Conservation (phyloP, 495 filamentous ascomycete species). For the Bathelium albidoporum region DNA sequence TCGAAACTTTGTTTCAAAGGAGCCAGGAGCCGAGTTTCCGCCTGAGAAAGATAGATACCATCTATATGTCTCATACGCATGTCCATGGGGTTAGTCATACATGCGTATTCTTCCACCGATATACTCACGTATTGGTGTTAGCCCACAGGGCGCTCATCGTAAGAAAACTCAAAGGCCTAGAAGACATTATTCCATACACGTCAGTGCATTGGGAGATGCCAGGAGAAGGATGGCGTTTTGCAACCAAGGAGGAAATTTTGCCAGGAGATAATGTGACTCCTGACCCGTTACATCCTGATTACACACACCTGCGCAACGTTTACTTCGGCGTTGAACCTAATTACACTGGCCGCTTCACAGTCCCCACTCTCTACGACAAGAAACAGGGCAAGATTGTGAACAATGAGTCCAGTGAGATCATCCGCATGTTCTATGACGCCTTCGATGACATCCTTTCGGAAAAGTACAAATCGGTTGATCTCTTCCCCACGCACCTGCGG, state of each 20-base stretch:
- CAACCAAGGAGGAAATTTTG: slow-evolving; percentile 26
- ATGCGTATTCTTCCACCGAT: background rate
- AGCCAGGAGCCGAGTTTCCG: slow-evolving; percentile 52
- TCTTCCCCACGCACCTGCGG: slow-evolving; percentile 51
- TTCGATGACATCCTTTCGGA: slow-evolving; percentile 64
- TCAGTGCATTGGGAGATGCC: slow-evolving; percentile 59
- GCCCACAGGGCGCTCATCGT: slow-evolving; percentile 59
- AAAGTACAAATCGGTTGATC: slow-evolving; percentile 48
- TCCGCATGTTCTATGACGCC: slow-evolving; percentile 63
- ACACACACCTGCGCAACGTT: slow-evolving; percentile 54
- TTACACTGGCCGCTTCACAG: slow-evolving; percentile 68
- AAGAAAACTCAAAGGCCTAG: slow-evolving; percentile 56
- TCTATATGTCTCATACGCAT: slow-evolving; percentile 64
- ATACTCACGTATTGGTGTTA: slow-evolving; percentile 20
- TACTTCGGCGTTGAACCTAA: slow-evolving; percentile 59
- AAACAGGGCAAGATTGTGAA: slow-evolving; percentile 62
- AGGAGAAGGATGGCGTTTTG: slow-evolving; percentile 42
- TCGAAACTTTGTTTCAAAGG: slow-evolving; percentile 35
- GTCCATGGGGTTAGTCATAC: slow-evolving; percentile 52
- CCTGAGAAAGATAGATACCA: slow-evolving; percentile 60
- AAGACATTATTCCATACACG: slow-evolving; percentile 55
- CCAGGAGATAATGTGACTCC: slow-evolving; percentile 44
- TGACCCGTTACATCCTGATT: slow-evolving; percentile 54
- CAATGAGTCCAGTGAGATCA: slow-evolving; percentile 80
- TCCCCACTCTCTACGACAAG: slow-evolving; percentile 71